Evolutionary conservation across 2,329 filamentous ascomycete genomes (phyloP).

Genomic region (Sphaceloma murrayae): DNA sequence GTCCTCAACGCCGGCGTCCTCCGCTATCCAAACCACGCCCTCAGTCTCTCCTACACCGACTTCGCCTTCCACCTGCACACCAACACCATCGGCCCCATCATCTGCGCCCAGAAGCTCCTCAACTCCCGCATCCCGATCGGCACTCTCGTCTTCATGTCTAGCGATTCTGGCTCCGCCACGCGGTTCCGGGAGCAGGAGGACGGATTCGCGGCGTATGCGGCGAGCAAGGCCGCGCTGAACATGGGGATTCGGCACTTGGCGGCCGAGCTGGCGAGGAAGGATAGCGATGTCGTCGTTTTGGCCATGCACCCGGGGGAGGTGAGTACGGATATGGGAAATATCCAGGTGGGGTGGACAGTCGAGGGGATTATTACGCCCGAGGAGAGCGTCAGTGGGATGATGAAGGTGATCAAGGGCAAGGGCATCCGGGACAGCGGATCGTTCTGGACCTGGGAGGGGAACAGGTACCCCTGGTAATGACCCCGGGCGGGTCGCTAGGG

Average conservation of each 20-base stretch:
- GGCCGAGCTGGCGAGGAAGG: constrained; percentile 44
- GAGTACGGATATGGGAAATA: constrained; percentile 46
- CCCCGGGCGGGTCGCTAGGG: not conserved
- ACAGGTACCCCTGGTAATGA: constrained; percentile 30
- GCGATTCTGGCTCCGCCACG: constrained; percentile 45
- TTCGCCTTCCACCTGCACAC: constrained; percentile 48
- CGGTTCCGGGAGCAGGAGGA: constrained; percentile 48
- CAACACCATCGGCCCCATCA: constrained; percentile 51
- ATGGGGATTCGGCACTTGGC: constrained; percentile 48
- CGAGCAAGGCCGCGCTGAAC: constrained; percentile 49
- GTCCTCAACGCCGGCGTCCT: constrained; percentile 50
- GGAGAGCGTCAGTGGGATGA: constrained; percentile 43
- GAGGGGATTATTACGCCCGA: constrained; percentile 43
- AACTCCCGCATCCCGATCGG: constrained; percentile 38
- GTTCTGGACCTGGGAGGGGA: constrained; percentile 48
- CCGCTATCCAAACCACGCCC: constrained; percentile 41
- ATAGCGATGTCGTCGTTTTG: constrained; percentile 41
- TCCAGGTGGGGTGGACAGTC: constrained; percentile 43
- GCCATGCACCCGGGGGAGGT: constrained; percentile 52
- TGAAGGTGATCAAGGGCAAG: constrained; percentile 43
- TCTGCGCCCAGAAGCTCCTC: constrained; percentile 45
- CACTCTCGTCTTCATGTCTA: constrained; percentile 49
- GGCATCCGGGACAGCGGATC: constrained; percentile 42
- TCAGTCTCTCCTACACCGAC: constrained; percentile 40
- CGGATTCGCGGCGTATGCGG: constrained; percentile 48